Conservation (phyloP, 441 rosid species). For the Erodium chrysanthum region DNA sequence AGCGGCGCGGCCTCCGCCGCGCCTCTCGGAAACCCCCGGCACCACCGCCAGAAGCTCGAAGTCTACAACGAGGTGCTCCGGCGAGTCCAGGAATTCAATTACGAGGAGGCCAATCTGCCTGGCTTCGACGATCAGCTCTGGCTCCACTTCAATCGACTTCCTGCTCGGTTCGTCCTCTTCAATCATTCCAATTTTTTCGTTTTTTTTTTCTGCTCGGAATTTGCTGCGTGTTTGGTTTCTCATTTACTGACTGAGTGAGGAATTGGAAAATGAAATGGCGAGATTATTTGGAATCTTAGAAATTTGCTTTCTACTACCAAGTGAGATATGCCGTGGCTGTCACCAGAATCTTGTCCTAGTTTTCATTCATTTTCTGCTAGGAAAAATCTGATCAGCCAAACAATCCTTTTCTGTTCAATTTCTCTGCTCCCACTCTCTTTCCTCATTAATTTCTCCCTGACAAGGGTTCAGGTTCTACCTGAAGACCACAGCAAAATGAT, state of each 20-base stretch:
- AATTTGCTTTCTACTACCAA: not conserved
- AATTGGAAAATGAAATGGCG: not conserved
- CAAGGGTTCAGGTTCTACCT: not conserved
- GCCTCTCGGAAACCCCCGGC: conserved; percentile 29
- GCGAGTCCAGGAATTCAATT: conserved; percentile 54
- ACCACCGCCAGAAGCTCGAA: conserved; percentile 67
- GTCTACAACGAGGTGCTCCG: conserved; percentile 65
- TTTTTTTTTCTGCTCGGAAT: no score
- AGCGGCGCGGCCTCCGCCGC: no score
- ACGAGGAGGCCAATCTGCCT: conserved; percentile 53
- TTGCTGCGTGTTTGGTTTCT: no score
- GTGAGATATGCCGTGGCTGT: no score
- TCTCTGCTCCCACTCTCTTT: no score
- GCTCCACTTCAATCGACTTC: conserved; percentile 93
- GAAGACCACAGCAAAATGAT: not conserved
- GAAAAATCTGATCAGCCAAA: no score
- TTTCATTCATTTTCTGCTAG: no score
- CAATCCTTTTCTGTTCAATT: no score
- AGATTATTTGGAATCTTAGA: not conserved
- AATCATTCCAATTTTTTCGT: no score
- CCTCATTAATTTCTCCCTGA: no score
- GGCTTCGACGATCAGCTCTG: conserved; percentile 86
- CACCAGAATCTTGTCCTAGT: not conserved
- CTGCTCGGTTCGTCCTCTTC: conserved; percentile 50
- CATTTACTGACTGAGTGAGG: not conserved